Base-by-base conservation (phyloP, 257 asterid species). In the Solanum phureja region DNA sequence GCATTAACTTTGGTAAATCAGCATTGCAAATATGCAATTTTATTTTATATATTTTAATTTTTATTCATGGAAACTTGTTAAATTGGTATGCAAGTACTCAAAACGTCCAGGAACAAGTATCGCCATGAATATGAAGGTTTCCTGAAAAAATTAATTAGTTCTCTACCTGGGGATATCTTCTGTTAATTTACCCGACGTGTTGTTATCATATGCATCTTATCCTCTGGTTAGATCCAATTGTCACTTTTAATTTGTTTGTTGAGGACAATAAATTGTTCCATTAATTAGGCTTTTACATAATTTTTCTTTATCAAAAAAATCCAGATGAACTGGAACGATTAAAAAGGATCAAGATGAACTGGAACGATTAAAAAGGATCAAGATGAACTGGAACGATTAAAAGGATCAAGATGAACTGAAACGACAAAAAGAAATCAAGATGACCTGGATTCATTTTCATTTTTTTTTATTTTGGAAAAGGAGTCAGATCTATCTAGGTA, bases 1-100 rank as follows among this genome's bases (percentile, higher is more conserved):
- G 95, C 96, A 35, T 75, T 93, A 88, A 95, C 99, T 75, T 84
- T 89, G 98, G 99, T 97, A 97, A 87, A 88, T 88, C 76, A 71
- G 52, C 66, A 87, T 86, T 84, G 79, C 73, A n/a, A 13, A 71
- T 76, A n/a, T 23, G 85, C 38, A 29, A 38, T 11, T 69, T 34
- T 56, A 52, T 60, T 75, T 82, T 38, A 72, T 86, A 69, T 18
- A 8, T 12, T 49, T 6, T 52, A 52, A 52, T 52, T 19, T 18
- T 10, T 31, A 82, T 82, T 2, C 44, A 49, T 46, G 44, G 86
- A 64, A 4, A 18, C 44, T 82, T 33, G 69, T 7, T 40, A 79
- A 68, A 27, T 19, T 84, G 79, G 66, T 56, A n/a, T 31, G 83
- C 8, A 37, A 60, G 24, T 44, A 40, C 27, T 52, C 66, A 33